Conservation (phyloP, 2,329 filamentous ascomycete genomes). For the Aureobasidium sp. region DNA sequence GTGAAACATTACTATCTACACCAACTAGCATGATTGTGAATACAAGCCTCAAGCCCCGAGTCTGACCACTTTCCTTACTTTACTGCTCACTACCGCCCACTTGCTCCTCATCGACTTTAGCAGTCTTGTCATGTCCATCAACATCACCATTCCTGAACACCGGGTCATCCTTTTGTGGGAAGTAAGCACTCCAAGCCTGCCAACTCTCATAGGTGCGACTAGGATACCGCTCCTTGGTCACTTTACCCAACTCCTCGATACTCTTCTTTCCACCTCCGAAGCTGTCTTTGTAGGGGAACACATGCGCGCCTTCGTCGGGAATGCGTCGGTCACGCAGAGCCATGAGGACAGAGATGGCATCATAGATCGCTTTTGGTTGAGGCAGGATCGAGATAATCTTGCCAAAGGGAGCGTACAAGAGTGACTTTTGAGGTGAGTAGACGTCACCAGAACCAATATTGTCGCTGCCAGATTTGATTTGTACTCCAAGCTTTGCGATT, state of each 20-base stretch:
- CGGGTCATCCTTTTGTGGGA: constrained; percentile 8
- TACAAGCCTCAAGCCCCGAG: too few relatives aligned
- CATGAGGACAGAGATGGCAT: constrained; percentile 32
- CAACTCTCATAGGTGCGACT: constrained; percentile 35
- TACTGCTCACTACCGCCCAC: constrained; percentile 2
- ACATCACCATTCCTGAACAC: constrained; percentile 10
- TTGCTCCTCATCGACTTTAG: background rate
- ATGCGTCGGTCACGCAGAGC: constrained; percentile 38
- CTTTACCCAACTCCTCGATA: constrained; percentile 25
- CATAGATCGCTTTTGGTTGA: constrained; percentile 23
- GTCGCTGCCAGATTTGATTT: constrained; percentile 25
- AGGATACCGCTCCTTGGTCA: constrained; percentile 32
- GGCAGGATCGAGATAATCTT: constrained; percentile 24
- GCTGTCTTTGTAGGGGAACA: constrained; percentile 30
- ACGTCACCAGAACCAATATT: constrained; percentile 36
- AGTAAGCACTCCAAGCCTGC: constrained; percentile 18
- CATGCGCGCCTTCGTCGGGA: constrained; percentile 31
- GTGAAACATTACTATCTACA: too few relatives aligned
- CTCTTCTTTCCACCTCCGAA: constrained; percentile 23
- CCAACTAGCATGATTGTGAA: too few relatives aligned
- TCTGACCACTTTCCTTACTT: background rate
- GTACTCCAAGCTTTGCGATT: constrained; percentile 25
- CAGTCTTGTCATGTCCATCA: background rate
- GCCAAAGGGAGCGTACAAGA: constrained; percentile 36
- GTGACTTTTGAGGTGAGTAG: constrained; percentile 31